Conservation (phyloP, 768 basidiomycete species). For the Fomitopsis serialis region DNA sequence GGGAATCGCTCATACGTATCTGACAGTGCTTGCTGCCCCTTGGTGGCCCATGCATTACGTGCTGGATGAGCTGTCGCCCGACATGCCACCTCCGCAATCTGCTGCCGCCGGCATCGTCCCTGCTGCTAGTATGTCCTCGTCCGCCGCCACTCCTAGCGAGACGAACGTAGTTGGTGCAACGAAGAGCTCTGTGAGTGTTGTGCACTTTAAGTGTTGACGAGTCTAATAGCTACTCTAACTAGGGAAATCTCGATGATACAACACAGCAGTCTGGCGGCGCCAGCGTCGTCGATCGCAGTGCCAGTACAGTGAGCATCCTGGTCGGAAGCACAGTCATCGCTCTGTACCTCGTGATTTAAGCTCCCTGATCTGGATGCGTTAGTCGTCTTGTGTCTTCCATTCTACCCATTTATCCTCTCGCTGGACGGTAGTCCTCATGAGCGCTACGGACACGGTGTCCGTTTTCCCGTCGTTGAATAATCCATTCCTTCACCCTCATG, state of each 20-base stretch:
- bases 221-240: too few relatives aligned
- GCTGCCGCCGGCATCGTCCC: neutral
- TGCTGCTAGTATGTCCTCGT: too few relatives aligned
- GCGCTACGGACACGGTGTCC: neutral
- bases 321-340: neutral
- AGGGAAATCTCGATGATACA: neutral
- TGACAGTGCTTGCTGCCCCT: neutral
- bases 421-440: neutral
- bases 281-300: too few relatives aligned
- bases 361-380: neutral
- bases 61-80: neutral
- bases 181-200: too few relatives aligned
- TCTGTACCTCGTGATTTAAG: neutral
- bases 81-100: neutral
- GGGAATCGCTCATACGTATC: neutral
- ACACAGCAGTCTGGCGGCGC: neutral
- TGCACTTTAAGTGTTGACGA: too few relatives aligned
- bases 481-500: neutral
- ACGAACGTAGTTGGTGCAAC: neutral
- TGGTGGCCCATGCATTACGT: constrained; percentile 5
- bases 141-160: neutral
- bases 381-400: neutral
- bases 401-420: neutral
- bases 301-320: neutral
- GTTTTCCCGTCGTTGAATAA: neutral